These are phyloP conservation scores for Micromonas commoda DNA, from an alignment of 139 green algal species.

Conservation along the genomic window DNA sequence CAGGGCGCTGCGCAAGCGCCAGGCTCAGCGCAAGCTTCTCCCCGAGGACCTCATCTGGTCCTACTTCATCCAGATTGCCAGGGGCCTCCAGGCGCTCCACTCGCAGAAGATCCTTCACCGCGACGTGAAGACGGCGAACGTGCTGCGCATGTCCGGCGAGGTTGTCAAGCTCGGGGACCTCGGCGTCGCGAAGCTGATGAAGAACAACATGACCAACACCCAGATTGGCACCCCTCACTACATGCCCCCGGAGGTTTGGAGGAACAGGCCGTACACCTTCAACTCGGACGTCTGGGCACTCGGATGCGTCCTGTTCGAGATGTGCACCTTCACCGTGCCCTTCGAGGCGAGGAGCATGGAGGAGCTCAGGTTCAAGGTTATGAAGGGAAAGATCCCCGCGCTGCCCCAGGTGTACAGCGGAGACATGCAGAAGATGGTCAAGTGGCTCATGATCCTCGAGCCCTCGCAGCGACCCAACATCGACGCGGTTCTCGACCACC, in stretches of 20 bases:
- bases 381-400: constrained; percentile 46
- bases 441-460: constrained; percentile 49
- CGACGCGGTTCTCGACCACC: constrained; percentile 1
- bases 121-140: constrained; percentile 62
- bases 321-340: constrained; percentile 62
- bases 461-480: constrained; percentile 34
- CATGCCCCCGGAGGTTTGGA: constrained; percentile 79
- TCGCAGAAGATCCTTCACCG: constrained; percentile 59
- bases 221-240: constrained; percentile 75
- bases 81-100: constrained; percentile 61
- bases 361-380: constrained; percentile 52
- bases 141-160: constrained; percentile 49
- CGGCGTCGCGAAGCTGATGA: constrained; percentile 72
- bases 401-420: constrained; percentile 48
- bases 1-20: constrained; percentile 53
- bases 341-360: constrained; percentile 59
- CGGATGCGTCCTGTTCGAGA: constrained; percentile 80
- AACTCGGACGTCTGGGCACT: constrained; percentile 72
- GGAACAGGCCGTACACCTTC: constrained; percentile 68
- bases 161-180: constrained; percentile 77
- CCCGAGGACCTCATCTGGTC: constrained; percentile 70
- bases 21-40: constrained; percentile 50
- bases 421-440: constrained; percentile 51
- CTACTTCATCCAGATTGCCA: constrained; percentile 64
- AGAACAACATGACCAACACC: constrained; percentile 56